Evolutionary conservation across 495 filamentous ascomycete genomes (phyloP).

Genomic region (Sordaria brevicollis): DNA sequence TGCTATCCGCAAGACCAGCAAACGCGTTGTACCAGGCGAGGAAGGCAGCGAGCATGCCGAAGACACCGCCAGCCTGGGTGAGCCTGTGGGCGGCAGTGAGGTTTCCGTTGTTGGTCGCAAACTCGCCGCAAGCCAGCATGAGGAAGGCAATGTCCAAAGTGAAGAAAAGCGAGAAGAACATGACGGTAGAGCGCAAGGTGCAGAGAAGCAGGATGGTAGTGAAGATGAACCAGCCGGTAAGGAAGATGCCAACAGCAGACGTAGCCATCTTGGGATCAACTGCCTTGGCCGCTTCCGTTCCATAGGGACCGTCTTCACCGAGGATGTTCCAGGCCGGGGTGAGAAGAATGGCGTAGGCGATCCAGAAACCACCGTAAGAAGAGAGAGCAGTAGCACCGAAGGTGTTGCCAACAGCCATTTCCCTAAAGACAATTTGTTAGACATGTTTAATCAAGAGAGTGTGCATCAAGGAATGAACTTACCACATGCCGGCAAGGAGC

Average conservation of each 20-base stretch:
- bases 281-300: slow-evolving; percentile 16
- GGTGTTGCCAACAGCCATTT: slow-evolving; percentile 97
- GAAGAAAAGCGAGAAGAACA: slow-evolving; percentile 95
- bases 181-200: slow-evolving; percentile 87
- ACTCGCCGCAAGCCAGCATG: slow-evolving; percentile 68
- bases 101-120: slow-evolving; percentile 31
- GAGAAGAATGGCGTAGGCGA: slow-evolving; percentile 79
- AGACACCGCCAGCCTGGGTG: slow-evolving; percentile 74
- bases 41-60: slow-evolving; percentile 83
- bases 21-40: slow-evolving; percentile 95
- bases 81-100: slow-evolving; percentile 24
- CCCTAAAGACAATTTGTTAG: slow-evolving; percentile 45
- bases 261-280: slow-evolving; percentile 27
- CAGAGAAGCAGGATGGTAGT: slow-evolving; percentile 78
- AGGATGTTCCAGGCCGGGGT: slow-evolving; percentile 53
- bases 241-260: slow-evolving; percentile 73
- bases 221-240: slow-evolving; percentile 98
- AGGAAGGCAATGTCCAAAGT: slow-evolving; percentile 88
- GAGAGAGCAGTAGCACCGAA: slow-evolving; percentile 96
- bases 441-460: not conserved
- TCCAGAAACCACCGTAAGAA: slow-evolving; percentile 97
- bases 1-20: slow-evolving; percentile 89
- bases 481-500: slow-evolving; percentile 96
- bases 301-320: slow-evolving; percentile 48
- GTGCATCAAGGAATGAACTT: slow-evolving; percentile 32